These are phyloP conservation scores for Colletotrichum kahawae DNA, from an alignment of 2,329 filamentous ascomycete genomes.

Conservation along the genomic window DNA sequence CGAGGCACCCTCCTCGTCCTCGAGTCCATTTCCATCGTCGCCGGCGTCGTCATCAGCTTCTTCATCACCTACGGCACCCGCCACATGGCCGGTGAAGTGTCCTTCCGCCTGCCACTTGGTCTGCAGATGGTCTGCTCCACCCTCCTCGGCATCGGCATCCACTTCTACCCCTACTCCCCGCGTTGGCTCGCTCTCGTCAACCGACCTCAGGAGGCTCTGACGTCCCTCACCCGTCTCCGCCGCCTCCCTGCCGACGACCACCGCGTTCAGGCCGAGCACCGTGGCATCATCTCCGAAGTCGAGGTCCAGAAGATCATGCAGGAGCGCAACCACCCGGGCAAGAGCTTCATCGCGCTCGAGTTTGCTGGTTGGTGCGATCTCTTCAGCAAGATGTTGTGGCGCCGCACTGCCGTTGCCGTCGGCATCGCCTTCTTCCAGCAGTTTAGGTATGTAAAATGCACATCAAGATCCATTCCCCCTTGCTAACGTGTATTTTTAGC, in stretches of 20 bases:
- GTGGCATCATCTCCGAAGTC: constrained; percentile 54
- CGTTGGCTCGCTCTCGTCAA: constrained; percentile 47
- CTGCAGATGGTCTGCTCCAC: constrained; percentile 49
- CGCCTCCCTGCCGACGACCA: constrained; percentile 45
- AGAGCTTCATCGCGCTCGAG: constrained; percentile 44
- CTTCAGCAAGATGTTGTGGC: constrained; percentile 48
- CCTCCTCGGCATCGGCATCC: constrained; percentile 43
- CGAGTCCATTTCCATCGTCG: constrained; percentile 55
- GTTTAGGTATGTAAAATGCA: background rate
- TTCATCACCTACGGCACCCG: constrained; percentile 60
- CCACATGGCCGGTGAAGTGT: constrained; percentile 42
- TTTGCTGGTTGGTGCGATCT: constrained; percentile 50
- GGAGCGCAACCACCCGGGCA: constrained; percentile 41
- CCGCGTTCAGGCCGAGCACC: constrained; percentile 51
- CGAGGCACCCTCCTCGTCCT: constrained; percentile 50
- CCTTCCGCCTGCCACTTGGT: constrained; percentile 51
- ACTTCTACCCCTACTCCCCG: constrained; percentile 50
- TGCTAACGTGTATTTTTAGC: background rate
- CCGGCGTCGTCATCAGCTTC: constrained; percentile 57
- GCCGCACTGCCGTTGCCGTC: constrained; percentile 43
- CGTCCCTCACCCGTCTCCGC: constrained; percentile 41
- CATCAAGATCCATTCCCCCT: rapidly evolving
- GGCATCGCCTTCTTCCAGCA: constrained; percentile 32
- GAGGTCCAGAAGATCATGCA: constrained; percentile 46
- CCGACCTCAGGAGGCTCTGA: constrained; percentile 42